Percentiles rank a stretch among this genome's conserved stretches.
Evolutionary conservation across 768 basidiomycete genomes (phyloP).

Genomic region (Macrolepiota fuliginosa): DNA sequence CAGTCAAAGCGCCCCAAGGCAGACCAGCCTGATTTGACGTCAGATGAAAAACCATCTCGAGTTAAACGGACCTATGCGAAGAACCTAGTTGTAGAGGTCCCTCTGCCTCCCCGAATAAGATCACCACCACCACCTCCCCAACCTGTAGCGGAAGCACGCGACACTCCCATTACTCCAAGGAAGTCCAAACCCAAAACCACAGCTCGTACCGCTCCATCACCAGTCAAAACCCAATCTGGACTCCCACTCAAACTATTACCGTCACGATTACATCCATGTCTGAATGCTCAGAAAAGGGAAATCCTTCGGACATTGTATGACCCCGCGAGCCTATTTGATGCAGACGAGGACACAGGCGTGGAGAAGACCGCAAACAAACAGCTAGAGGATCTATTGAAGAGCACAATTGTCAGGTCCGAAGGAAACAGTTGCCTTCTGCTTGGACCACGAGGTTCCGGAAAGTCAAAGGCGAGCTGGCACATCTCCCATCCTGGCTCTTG

Average conservation of each 20-base stretch:
- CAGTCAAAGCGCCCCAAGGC: not conserved
- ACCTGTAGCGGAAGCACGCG: not conserved
- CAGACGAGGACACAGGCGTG: constrained; percentile 30
- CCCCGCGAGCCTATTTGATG: constrained; percentile 12
- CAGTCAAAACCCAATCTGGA: not conserved
- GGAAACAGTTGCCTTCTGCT: constrained; percentile 91
- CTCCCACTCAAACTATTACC: constrained; percentile 28
- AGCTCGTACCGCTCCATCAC: not conserved
- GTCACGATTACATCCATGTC: constrained; percentile 38
- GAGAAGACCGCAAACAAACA: constrained; percentile 57
- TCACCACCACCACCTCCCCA: not conserved
- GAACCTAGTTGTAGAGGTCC: constrained; percentile 9
- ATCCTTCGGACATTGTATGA: constrained; percentile 46
- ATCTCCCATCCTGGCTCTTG: not conserved
- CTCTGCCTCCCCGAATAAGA: not conserved
- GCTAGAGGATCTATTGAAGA: constrained; percentile 61
- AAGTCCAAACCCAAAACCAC: not conserved
- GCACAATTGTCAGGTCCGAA: constrained; percentile 78
- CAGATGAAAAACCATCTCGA: not conserved
- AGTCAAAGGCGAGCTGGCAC: constrained; percentile 59
- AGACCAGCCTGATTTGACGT: not conserved
- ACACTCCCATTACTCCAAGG: not conserved
- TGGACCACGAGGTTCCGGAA: constrained; percentile 85
- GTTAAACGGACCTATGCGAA: not conserved
- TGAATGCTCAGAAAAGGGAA: constrained; percentile 57